Percentiles rank a stretch among this genome's conserved stretches.
Conservation (phyloP, 1,284 basidiomycete genomes). For the Inonotus hispidus region DNA sequence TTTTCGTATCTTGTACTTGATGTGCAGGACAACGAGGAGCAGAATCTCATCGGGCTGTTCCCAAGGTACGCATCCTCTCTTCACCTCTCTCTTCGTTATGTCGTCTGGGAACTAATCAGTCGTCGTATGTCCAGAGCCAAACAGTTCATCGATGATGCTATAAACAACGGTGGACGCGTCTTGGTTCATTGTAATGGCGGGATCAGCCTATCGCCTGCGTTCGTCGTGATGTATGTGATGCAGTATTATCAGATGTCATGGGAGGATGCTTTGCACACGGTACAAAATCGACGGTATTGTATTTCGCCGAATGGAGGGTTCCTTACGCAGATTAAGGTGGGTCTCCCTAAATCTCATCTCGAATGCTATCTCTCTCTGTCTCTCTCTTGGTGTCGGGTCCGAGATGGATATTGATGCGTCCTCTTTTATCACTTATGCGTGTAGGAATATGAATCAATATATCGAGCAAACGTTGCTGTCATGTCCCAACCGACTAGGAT, state of each 20-base stretch:
- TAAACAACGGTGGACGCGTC: conserved; percentile 65
- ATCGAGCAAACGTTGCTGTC: conserved; percentile 66
- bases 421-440: neutral
- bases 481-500: conserved; percentile 44
- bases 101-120: neutral
- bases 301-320: conserved; percentile 87
- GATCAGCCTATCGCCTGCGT: conserved; percentile 81
- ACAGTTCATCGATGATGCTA: conserved; percentile 73
- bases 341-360: too few relatives aligned
- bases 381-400: neutral
- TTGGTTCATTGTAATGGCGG: conserved; percentile 92
- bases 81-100: neutral
- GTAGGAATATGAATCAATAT: conserved; percentile 88
- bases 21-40: conserved; percentile 86
- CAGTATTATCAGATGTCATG: conserved; percentile 72
- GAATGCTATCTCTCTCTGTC: too few relatives aligned
- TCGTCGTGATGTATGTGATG: conserved; percentile 93
- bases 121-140: conserved; percentile 50
- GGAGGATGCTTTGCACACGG: conserved; percentile 80
- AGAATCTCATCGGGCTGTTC: conserved; percentile 83
- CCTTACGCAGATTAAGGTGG: conserved; percentile 79
- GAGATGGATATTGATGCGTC: neutral
- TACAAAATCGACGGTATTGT: conserved; percentile 87
- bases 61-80: conserved; percentile 57
- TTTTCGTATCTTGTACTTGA: conserved; percentile 82